Evolutionary conservation across 1,284 basidiomycete species (phyloP).

Genomic region (Xerocomus minutiporus): DNA sequence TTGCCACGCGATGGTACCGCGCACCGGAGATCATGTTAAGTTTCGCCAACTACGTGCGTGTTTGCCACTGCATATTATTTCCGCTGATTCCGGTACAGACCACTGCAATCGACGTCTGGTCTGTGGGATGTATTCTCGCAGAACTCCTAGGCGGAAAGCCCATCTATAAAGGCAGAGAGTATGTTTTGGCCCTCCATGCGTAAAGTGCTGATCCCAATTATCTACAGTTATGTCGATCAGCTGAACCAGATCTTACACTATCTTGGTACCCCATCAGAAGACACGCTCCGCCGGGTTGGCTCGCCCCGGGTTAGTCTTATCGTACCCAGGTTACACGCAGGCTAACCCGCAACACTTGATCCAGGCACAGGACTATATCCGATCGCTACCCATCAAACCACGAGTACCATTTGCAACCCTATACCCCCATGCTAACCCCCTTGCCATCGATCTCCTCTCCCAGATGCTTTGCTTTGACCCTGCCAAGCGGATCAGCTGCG

Average conservation of each 20-base stretch:
- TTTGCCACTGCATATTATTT: not conserved
- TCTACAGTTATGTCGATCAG: conserved; percentile 88
- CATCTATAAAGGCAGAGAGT: conserved; percentile 98
- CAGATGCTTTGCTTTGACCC: conserved; percentile 97
- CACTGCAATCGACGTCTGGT: conserved; percentile 94
- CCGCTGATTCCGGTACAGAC: conserved; percentile 42
- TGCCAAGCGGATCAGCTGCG: conserved; percentile 91
- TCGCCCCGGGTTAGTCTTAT: conserved; percentile 66
- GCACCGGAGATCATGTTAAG: conserved; percentile 98
- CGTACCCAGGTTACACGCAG: not conserved
- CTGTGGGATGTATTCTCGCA: conserved; percentile 95
- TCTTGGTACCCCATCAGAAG: conserved; percentile 94
- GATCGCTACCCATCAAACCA: conserved; percentile 94
- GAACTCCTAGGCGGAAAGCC: conserved; percentile 96
- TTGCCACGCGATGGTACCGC: conserved; percentile 96
- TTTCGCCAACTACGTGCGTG: conserved; percentile 87
- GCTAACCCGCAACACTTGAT: conserved; percentile 9
- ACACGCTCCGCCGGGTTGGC: conserved; percentile 92
- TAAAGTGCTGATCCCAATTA: not conserved
- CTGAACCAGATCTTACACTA: conserved; percentile 98
- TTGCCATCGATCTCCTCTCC: conserved; percentile 88
- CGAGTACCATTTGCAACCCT: conserved; percentile 87
- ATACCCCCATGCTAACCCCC: conserved; percentile 90
- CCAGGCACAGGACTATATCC: conserved; percentile 97
- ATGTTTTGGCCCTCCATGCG: conserved; percentile 30